phyloP scores from a whole-genome alignment of 345 rosid species.

The Eucalyptus marginata region DNA sequence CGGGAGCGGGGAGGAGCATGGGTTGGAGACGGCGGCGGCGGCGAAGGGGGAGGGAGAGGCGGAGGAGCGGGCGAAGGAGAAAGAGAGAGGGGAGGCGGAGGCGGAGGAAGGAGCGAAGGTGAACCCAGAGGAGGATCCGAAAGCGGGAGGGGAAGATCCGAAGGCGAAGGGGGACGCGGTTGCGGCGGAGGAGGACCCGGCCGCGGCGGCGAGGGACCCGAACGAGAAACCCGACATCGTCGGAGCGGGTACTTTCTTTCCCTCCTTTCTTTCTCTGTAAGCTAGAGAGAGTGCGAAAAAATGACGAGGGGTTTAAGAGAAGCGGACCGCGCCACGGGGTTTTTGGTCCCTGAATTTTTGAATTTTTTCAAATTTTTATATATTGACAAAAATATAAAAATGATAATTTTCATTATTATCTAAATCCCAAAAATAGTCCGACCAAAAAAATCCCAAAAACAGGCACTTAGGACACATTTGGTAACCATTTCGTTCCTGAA shows the following conservation, averaged over 20 bases:
- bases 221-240: slow-evolving; percentile 25
- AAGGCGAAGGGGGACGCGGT: slow-evolving; percentile 5
- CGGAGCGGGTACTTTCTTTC: neutral
- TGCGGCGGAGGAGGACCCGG: slow-evolving; percentile 22
- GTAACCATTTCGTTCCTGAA: no score
- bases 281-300: neutral
- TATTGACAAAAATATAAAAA: neutral
- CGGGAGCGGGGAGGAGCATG: neutral
- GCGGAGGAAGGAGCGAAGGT: neutral
- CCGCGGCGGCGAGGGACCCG: slow-evolving; percentile 19
- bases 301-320: neutral
- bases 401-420: neutral
- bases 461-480: fast-evolving
- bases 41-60: neutral
- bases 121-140: slow-evolving; percentile 14
- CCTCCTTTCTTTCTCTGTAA: neutral
- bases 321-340: neutral
- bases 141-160: slow-evolving; percentile 17
- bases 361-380: neutral
- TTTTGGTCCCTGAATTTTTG: neutral
- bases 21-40: neutral
- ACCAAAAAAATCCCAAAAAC: no score
- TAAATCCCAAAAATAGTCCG: no score
- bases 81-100: neutral
- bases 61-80: neutral